phyloP scores from a whole-genome alignment of 179 eudicot genomes.

The Spergularia azorica region DNA sequence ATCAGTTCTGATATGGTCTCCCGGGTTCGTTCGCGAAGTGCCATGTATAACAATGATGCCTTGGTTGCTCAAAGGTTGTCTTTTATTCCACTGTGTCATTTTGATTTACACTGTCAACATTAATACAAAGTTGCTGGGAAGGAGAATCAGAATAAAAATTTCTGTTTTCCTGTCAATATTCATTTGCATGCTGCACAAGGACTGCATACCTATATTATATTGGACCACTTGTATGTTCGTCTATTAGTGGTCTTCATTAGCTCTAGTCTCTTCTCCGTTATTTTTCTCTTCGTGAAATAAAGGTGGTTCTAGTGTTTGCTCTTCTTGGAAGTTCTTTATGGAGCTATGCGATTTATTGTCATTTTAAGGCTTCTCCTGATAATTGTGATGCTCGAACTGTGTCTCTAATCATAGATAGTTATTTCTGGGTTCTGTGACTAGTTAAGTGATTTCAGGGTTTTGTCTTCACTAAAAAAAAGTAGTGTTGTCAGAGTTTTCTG shows the following conservation, averaged over 20 bases:
- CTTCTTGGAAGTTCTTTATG: background rate
- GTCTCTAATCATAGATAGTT: background rate
- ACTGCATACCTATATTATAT: too few relatives aligned
- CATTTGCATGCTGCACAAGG: too few relatives aligned
- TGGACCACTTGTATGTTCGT: too few relatives aligned
- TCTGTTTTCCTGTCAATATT: too few relatives aligned
- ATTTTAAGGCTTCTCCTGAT: background rate
- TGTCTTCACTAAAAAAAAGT: too few relatives aligned
- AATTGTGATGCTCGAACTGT: background rate
- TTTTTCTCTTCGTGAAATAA: background rate
- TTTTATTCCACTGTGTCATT: background rate
- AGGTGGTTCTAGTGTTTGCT: background rate
- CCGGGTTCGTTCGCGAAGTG: constrained; percentile 70
- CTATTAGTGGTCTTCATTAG: too few relatives aligned
- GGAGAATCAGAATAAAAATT: too few relatives aligned
- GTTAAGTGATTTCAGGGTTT: background rate
- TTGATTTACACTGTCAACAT: background rate
- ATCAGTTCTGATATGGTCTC: constrained; percentile 96
- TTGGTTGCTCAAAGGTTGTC: constrained; percentile 76
- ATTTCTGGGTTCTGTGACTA: background rate
- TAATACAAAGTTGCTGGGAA: too few relatives aligned
- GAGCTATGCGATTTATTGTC: background rate
- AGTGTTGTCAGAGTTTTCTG: background rate
- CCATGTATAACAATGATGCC: constrained; percentile 85
- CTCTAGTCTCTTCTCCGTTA: background rate